A percentile compares a stretch with the other conserved stretches of the same genome.
Evolutionary conservation across 257 asterid genomes (phyloP).

Genomic region (Fraxinus quadrangulata): DNA sequence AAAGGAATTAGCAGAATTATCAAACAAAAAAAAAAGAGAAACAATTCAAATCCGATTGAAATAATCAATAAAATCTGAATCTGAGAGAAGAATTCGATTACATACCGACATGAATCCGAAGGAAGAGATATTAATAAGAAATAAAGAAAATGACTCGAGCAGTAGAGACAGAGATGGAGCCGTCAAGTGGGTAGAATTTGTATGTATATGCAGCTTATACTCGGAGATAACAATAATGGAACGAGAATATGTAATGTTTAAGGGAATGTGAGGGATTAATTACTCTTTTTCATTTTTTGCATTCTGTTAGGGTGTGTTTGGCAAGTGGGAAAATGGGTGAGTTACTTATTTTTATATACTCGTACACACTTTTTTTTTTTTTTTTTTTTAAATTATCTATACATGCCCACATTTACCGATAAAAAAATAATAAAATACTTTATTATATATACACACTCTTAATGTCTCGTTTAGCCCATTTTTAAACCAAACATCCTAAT

Average conservation of each 20-base stretch:
- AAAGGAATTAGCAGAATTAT: neutral
- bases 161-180: slow-evolving; percentile 14
- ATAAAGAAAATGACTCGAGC: slow-evolving; percentile 27
- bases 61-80: slow-evolving; percentile 17
- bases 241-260: neutral
- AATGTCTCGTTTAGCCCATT: too few species aligned
- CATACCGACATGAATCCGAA: slow-evolving; percentile 82
- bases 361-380: too few species aligned
- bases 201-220: neutral
- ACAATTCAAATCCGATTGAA: slow-evolving; percentile 31
- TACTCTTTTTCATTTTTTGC: neutral
- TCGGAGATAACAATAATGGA: neutral
- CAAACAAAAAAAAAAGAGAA: slow-evolving; percentile 1
- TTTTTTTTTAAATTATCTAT: too few species aligned
- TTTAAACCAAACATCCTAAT: too few species aligned
- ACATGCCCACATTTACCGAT: too few species aligned
- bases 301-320: slow-evolving; percentile 15
- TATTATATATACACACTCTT: too few species aligned
- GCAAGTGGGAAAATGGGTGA: slow-evolving; percentile 1
- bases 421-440: too few species aligned
- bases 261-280: neutral
- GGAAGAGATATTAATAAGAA: slow-evolving; percentile 26
- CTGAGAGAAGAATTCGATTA: slow-evolving; percentile 17
- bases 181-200: slow-evolving; percentile 26
- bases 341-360: too few species aligned